These are phyloP conservation scores for Lagerstroemia speciosa DNA, from an alignment of 345 rosid genomes.

Conservation along the genomic window DNA sequence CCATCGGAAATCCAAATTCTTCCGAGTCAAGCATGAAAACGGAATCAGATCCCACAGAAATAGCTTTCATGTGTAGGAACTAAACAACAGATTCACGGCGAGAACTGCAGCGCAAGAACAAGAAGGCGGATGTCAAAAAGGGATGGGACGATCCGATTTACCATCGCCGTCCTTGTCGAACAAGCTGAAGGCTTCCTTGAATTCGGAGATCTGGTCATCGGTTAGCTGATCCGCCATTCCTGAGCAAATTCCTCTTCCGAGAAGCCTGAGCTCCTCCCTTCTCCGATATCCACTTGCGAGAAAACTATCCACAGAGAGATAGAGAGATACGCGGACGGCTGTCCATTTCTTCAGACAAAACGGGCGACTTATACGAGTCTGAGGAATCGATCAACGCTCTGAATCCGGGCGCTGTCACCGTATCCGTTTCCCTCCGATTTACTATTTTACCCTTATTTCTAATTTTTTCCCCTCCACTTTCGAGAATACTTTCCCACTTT, in stretches of 20 bases:
- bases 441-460: constrained; percentile 9
- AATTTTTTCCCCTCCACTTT: neutral
- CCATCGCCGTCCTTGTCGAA: constrained; percentile 89
- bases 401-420: neutral
- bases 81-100: no score
- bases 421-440: neutral
- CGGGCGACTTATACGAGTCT: constrained; percentile 1
- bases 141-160: neutral
- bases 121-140: no score
- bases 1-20: neutral
- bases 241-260: no score
- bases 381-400: neutral
- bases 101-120: no score
- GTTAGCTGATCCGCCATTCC: constrained; percentile 74
- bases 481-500: no score
- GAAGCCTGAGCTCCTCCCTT: no score
- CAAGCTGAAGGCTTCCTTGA: constrained; percentile 73
- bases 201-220: constrained; percentile 77
- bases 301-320: neutral
- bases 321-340: neutral
- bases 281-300: neutral
- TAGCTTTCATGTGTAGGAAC: no score
- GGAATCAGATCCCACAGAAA: neutral
- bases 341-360: neutral
- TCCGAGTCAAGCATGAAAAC: neutral